Conservation (phyloP, 805 yeast genomes). For the Ogataea methanolica region DNA sequence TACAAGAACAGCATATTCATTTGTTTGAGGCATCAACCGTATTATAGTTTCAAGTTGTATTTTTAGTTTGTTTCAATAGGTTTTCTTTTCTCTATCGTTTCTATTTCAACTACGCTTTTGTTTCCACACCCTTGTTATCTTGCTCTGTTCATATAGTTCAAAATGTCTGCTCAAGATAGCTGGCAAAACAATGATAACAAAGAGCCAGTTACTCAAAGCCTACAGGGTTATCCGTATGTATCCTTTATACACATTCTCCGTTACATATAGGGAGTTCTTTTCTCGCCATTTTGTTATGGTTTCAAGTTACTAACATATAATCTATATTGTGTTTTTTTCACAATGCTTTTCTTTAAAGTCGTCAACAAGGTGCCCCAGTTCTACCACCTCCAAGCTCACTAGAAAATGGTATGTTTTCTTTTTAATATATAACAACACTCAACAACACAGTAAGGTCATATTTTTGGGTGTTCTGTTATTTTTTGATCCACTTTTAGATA, state of each 20-base stretch:
- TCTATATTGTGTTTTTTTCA: not conserved
- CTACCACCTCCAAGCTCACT: conserved; percentile 53
- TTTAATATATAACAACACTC: too few species aligned
- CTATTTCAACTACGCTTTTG: not conserved
- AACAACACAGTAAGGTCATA: too few species aligned
- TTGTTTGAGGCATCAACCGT: too few species aligned
- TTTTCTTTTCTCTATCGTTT: not conserved
- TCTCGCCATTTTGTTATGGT: not conserved
- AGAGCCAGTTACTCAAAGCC: conserved; percentile 5
- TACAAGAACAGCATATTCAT: too few species aligned
- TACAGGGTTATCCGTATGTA: conserved; percentile 14
- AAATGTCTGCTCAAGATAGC: conserved; percentile 11
- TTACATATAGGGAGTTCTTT: not conserved
- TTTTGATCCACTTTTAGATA: not conserved
- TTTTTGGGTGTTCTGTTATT: not conserved
- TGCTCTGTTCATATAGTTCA: not conserved
- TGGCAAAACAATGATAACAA: conserved; percentile 10
- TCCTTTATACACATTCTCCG: not conserved
- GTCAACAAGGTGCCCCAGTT: conserved; percentile 49
- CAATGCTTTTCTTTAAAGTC: conserved; percentile 30
- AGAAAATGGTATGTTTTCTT: conserved; percentile 40
- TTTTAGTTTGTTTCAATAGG: not conserved
- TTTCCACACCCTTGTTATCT: not conserved
- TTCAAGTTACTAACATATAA: conserved; percentile 11
- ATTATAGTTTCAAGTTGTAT: not conserved